Evolutionary conservation across 2,329 filamentous ascomycete species (phyloP).

Genomic region (Dactylonectria estremocensis): DNA sequence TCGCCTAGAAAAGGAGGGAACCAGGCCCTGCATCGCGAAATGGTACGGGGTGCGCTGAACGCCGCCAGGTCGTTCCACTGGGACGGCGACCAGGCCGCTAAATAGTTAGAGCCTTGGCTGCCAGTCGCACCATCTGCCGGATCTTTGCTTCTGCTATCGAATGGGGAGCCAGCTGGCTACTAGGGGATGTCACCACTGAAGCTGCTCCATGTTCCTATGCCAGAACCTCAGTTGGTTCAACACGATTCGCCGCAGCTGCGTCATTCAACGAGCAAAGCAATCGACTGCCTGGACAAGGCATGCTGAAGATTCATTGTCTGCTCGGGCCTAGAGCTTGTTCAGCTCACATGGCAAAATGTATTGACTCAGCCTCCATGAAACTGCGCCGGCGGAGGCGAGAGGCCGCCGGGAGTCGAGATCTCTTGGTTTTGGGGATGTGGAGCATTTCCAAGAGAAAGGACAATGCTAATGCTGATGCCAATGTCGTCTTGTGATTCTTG

Average conservation of each 20-base stretch:
- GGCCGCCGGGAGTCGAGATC: conserved; percentile 37
- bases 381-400: conserved; percentile 37
- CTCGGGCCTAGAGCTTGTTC: conserved; percentile 11
- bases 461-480: not conserved
- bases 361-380: conserved; percentile 41
- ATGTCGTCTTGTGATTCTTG: not conserved
- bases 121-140: conserved; percentile 30
- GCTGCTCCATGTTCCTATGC: not conserved
- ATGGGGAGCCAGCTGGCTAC: conserved; percentile 19
- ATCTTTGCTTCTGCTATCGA: conserved; percentile 21
- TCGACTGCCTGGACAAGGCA: conserved; percentile 14
- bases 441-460: not conserved
- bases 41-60: conserved; percentile 5
- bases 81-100: conserved; percentile 23
- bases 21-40: conserved; percentile 6
- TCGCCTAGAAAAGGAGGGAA: not conserved
- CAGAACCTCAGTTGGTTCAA: not conserved
- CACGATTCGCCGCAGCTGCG: not conserved
- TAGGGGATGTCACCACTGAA: conserved; percentile 7
- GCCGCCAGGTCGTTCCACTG: conserved; percentile 19
- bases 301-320: conserved; percentile 8
- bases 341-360: conserved; percentile 13
- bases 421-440: conserved; percentile 7
- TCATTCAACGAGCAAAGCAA: conserved; percentile 1
- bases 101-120: conserved; percentile 33